Conservation (phyloP, 2,329 filamentous ascomycete species). For the Seiridium unicorne region DNA sequence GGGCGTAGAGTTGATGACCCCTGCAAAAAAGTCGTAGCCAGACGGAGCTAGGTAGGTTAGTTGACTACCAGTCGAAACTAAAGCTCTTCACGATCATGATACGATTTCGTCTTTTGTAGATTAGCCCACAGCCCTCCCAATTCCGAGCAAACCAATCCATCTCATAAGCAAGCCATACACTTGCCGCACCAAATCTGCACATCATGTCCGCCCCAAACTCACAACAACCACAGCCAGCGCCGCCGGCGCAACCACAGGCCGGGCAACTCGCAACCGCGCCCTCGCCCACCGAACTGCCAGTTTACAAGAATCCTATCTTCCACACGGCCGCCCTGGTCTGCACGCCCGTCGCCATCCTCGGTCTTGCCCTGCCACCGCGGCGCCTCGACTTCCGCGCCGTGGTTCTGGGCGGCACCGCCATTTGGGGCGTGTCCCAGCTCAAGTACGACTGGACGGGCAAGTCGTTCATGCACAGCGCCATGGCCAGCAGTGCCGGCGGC, state of each 20-base stretch:
- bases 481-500: not conserved
- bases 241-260: slow-evolving; percentile 2
- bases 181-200: not conserved
- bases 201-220: not conserved
- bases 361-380: slow-evolving; percentile 50
- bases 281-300: slow-evolving; percentile 8
- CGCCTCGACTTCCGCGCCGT: slow-evolving; percentile 49
- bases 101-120: too few relatives aligned
- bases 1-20: not conserved
- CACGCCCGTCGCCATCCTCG: slow-evolving; percentile 45
- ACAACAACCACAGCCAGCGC: slow-evolving; percentile 6
- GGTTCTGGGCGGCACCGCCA: slow-evolving; percentile 47
- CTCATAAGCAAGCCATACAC: too few relatives aligned
- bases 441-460: slow-evolving; percentile 55
- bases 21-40: not conserved
- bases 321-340: slow-evolving; percentile 49
- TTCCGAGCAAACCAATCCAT: too few relatives aligned
- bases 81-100: not conserved
- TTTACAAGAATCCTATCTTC: slow-evolving; percentile 30
- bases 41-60: not conserved
- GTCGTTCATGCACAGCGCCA: slow-evolving; percentile 45
- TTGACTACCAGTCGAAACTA: too few relatives aligned
- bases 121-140: not conserved
- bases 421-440: slow-evolving; percentile 55
- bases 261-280: slow-evolving; percentile 10